These are phyloP conservation scores for Cercospora zeae-maydis DNA, from an alignment of 2,329 filamentous ascomycete genomes.

Conservation along the genomic window DNA sequence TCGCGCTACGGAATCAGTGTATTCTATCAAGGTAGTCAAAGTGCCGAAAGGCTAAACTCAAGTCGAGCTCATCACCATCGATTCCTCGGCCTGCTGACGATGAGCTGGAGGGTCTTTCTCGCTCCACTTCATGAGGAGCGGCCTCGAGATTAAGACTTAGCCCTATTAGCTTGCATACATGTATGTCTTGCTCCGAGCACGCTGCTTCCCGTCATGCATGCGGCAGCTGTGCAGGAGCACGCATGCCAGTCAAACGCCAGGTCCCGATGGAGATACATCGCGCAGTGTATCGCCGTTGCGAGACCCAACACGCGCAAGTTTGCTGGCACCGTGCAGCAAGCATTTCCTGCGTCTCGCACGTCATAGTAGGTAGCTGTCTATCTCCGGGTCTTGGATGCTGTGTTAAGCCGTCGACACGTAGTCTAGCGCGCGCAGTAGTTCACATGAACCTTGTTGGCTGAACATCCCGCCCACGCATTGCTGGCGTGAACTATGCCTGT, in stretches of 20 bases:
- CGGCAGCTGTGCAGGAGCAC: conserved; percentile 1
- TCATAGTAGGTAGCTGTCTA: conserved; percentile 18
- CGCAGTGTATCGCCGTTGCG: conserved; percentile 6
- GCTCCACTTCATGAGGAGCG: background rate
- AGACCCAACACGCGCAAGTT: conserved; percentile 15
- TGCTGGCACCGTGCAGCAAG: conserved; percentile 16
- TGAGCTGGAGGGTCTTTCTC: background rate
- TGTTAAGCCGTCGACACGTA: conserved; percentile 14
- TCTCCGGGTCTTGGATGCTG: conserved; percentile 15
- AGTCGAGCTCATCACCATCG: background rate
- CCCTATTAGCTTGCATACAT: conserved; percentile 4
- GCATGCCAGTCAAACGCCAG: conserved; percentile 10
- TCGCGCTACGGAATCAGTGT: background rate
- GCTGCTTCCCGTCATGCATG: conserved; percentile 5
- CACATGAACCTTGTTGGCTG: conserved; percentile 22
- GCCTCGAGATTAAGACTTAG: background rate
- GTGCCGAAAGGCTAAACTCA: conserved; percentile 8
- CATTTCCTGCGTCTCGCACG: conserved; percentile 19
- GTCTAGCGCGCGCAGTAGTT: conserved; percentile 22
- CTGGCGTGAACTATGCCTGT: conserved; percentile 25
- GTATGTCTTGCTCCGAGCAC: conserved; percentile 4
- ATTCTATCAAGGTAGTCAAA: background rate
- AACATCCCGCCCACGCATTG: conserved; percentile 14
- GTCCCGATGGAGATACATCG: conserved; percentile 7
- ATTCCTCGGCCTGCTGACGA: background rate